phyloP scores from a whole-genome alignment of 2,329 filamentous ascomycete genomes.

The Sodiomyces alkalinus region DNA sequence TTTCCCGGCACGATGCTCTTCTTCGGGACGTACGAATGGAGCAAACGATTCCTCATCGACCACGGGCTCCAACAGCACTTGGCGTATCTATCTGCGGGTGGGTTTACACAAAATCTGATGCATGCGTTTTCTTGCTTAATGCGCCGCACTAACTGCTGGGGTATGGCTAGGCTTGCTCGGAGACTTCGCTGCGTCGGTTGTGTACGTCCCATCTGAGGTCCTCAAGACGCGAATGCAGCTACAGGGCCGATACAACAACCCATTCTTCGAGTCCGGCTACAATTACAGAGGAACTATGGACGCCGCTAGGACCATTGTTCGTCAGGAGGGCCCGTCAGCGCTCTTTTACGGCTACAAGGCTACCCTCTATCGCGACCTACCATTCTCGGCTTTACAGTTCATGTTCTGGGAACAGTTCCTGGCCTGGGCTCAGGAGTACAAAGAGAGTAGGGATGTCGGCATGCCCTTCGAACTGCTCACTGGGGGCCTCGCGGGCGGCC shows the following conservation, averaged over 20 bases:
- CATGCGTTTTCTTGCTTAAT: too few species aligned
- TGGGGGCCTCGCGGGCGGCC: conserved; percentile 74
- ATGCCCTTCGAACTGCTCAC: conserved; percentile 75
- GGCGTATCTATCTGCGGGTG: conserved; percentile 75
- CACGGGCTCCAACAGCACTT: conserved; percentile 66
- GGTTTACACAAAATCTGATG: conserved; percentile 9
- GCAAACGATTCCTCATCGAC: conserved; percentile 81
- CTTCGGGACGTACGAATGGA: conserved; percentile 93
- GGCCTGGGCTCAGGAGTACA: conserved; percentile 62
- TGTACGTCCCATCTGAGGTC: conserved; percentile 95
- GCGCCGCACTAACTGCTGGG: too few species aligned
- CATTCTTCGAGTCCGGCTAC: conserved; percentile 84
- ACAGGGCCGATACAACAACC: conserved; percentile 90
- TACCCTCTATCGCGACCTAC: conserved; percentile 83
- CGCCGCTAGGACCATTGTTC: conserved; percentile 72
- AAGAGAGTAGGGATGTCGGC: conserved; percentile 71
- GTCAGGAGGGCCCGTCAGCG: conserved; percentile 66
- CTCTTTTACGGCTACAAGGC: conserved; percentile 97
- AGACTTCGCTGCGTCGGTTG: conserved; percentile 77
- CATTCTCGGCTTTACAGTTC: conserved; percentile 92
- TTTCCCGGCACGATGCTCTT: conserved; percentile 91
- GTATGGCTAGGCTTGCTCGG: conserved; percentile 89
- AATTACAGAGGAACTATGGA: conserved; percentile 83
- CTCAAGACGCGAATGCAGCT: conserved; percentile 94
- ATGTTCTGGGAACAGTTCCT: conserved; percentile 97